Evolutionary conservation across 2,329 filamentous ascomycete genomes (phyloP).

Genomic region (Ophiocordyceps polyrhachis-furcata): DNA sequence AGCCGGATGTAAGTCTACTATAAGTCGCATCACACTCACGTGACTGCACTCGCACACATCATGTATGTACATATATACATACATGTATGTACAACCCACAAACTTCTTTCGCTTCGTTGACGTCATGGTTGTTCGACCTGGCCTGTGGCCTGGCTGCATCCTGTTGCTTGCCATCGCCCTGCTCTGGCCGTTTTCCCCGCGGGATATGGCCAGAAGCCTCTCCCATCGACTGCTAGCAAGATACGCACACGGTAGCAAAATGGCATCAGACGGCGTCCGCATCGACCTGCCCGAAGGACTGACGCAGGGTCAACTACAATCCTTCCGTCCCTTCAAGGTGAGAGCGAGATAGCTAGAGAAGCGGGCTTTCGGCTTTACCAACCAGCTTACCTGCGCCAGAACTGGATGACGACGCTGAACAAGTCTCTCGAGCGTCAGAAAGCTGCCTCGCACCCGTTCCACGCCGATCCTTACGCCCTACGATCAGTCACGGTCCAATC

Average conservation of each 20-base stretch:
- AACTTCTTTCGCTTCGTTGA: background rate
- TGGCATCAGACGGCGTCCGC: slow-evolving; percentile 8
- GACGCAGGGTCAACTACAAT: slow-evolving; percentile 20
- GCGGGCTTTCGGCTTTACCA: no score
- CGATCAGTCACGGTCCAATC: slow-evolving; percentile 32
- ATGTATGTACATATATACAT: no score
- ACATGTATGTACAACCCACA: no score
- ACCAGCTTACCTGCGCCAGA: slow-evolving; percentile 12
- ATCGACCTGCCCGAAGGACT: slow-evolving; percentile 23
- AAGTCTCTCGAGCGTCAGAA: slow-evolving; percentile 27
- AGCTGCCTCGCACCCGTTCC: slow-evolving; percentile 28
- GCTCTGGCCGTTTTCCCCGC: background rate
- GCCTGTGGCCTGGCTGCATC: background rate
- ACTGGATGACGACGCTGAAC: slow-evolving; percentile 29
- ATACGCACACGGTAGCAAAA: background rate
- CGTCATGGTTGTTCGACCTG: background rate
- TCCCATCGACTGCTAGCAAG: background rate
- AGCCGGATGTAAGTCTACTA: no score
- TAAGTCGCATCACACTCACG: no score
- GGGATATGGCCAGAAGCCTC: background rate
- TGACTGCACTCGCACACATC: no score
- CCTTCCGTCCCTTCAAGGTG: slow-evolving; percentile 29
- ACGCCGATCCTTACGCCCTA: slow-evolving; percentile 32
- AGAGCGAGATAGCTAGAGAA: no score
- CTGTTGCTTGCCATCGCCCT: background rate